These are phyloP conservation scores for Colletotrichum tamarilloi DNA, from an alignment of 2,329 filamentous ascomycete species.

Conservation along the genomic window DNA sequence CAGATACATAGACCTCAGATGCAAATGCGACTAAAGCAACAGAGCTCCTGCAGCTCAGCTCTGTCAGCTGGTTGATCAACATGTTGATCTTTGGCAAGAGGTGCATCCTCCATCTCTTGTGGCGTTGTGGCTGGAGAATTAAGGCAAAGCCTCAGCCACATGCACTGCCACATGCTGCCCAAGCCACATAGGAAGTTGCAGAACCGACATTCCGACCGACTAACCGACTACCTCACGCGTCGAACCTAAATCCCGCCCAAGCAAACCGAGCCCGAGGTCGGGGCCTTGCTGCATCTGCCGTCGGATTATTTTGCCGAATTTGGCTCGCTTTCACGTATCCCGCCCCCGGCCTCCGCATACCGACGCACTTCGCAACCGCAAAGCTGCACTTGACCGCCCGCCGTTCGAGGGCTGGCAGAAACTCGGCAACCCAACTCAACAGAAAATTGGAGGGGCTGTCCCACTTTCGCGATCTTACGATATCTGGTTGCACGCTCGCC, in stretches of 20 bases:
- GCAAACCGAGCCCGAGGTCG: constrained; percentile 6
- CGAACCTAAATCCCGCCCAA: not conserved
- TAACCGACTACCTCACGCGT: too few species aligned
- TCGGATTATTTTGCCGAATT: constrained; percentile 22
- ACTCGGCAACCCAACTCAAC: constrained; percentile 30
- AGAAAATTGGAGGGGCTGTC: constrained; percentile 35
- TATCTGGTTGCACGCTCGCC: constrained; percentile 24
- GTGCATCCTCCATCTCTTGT: not conserved
- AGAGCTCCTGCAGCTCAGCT: constrained; percentile 1
- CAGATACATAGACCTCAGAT: not conserved
- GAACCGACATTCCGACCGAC: not conserved
- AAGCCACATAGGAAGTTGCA: not conserved
- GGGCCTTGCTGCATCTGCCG: not conserved
- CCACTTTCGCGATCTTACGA: constrained; percentile 31
- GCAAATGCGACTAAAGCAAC: not conserved
- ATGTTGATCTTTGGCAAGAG: not conserved
- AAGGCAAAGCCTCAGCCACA: not conserved
- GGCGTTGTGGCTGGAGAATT: not conserved
- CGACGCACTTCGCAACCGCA: constrained; percentile 11
- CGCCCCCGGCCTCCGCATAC: constrained; percentile 5
- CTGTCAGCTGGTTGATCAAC: constrained; percentile 1
- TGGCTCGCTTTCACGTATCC: constrained; percentile 6
- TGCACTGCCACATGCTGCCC: not conserved
- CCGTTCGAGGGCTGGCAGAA: constrained; percentile 29
- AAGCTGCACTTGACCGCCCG: constrained; percentile 28